phyloP scores from a whole-genome alignment of 352 stramenopile genomes.

The Globisporangium paddicum region DNA sequence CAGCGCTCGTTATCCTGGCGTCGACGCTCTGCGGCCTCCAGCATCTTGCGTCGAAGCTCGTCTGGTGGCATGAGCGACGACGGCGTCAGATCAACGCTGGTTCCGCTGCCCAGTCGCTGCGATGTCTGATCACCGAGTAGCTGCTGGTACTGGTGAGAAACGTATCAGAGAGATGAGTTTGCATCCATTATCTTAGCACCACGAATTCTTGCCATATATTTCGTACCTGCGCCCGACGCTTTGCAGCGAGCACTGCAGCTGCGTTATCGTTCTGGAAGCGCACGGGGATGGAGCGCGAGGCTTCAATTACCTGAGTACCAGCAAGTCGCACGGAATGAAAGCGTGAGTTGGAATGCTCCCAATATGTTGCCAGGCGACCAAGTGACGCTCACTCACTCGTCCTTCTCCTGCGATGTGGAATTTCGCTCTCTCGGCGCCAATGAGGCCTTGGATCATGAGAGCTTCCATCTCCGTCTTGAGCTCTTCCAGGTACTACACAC shows the following conservation, averaged over 20 bases:
- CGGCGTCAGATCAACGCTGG: neutral
- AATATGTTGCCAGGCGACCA: neutral
- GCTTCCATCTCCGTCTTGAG: constrained; percentile 58
- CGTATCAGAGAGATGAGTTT: neutral
- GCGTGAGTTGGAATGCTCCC: neutral
- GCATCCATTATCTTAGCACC: neutral
- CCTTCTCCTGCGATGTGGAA: constrained; percentile 43
- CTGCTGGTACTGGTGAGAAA: neutral
- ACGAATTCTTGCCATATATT: too few relatives aligned
- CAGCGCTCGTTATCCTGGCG: constrained; percentile 36
- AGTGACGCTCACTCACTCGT: constrained; percentile 20
- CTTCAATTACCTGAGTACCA: constrained; percentile 2
- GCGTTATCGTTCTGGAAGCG: constrained; percentile 22
- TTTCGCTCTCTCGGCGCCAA: constrained; percentile 34
- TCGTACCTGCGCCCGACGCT: constrained; percentile 32
- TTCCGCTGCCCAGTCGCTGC: neutral
- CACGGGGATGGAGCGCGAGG: constrained; percentile 13
- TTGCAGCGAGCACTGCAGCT: constrained; percentile 33
- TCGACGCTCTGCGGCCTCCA: constrained; percentile 53
- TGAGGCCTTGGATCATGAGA: constrained; percentile 44
- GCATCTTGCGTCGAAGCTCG: constrained; percentile 25
- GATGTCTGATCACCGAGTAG: neutral
- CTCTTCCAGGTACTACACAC: constrained; percentile 40
- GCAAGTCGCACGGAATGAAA: neutral
- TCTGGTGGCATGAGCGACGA: neutral